Base-by-base conservation (phyloP, 2,329 filamentous ascomycete genomes). In the Sporothrix pseudoabietina region DNA sequence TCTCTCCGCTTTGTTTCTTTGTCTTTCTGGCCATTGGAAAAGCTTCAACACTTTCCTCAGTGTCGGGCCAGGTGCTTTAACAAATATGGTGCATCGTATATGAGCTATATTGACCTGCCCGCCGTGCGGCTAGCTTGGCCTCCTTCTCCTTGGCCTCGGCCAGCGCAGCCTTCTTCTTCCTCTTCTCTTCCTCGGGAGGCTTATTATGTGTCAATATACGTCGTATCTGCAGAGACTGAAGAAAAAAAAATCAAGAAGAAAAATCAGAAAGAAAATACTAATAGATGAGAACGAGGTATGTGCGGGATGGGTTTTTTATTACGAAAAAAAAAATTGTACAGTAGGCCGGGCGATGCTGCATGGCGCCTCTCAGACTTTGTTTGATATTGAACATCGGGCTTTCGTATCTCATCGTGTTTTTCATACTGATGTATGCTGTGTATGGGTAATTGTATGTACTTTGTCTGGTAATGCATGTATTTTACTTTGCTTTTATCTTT, bases 111-210 rank as follows among this genome's bases (percentile, higher is more conserved):
- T 71, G 41, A 41, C n/a, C 95, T 1, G 93, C 94, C 77, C 93
- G 90, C 78, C 96, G 93, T 49, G 92, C 91, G 32, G 93, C 93
- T 76, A 98, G 85, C 80, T 92, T 91, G 71, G 90, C 86, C 81
- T 98, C 95, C 80, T 97, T 94, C 78, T 97, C 93, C 81, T 94
- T 95, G 8, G 94, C 89, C 77, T 96, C 93, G 69, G 92, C 92
- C 79, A 92, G 86, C 10, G 94, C 94, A 30, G 94, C 95, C 84
- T 97, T 94, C 85, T 94, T 96, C 78, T 89, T 91, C 76, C 91
- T 93, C 85, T 97, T 98, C 83, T 98, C 96, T 81, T 99, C 96
- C 77, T 97, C 92, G n/a, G 57, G 12, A 44, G 22, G 49, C 32
- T 44, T 52, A 26, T 16, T 66, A 30, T 66, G 30, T 30, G 12